These are phyloP conservation scores for Nakaseomyces uthaithaninus DNA, from an alignment of 1,139 yeast species.

Conservation along the genomic window DNA sequence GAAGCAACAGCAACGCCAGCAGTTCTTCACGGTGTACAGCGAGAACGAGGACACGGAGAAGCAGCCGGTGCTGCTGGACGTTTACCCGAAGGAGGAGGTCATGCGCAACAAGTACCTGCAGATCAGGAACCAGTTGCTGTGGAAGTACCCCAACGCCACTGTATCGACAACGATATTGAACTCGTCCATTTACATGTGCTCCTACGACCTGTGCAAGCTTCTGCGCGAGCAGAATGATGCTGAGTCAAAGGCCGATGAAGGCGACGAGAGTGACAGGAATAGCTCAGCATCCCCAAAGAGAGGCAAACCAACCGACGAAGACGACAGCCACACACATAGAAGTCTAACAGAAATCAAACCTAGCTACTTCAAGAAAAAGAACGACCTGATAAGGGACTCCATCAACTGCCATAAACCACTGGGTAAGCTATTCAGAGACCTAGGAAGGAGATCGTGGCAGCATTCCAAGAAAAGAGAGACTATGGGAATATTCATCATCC, in stretches of 20 bases:
- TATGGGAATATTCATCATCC: slow-evolving; percentile 56
- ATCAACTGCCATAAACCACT: slow-evolving; percentile 40
- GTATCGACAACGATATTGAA: slow-evolving; percentile 70
- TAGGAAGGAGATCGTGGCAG: slow-evolving; percentile 88
- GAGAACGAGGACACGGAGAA: slow-evolving; percentile 42
- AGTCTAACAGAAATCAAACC: slow-evolving; percentile 23
- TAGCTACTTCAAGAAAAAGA: slow-evolving; percentile 26
- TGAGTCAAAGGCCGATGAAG: slow-evolving; percentile 1
- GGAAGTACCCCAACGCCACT: slow-evolving; percentile 75
- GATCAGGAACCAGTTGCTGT: slow-evolving; percentile 76
- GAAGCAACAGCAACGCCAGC: slow-evolving; percentile 46
- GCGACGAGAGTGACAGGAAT: slow-evolving; percentile 5
- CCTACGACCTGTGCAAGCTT: slow-evolving; percentile 43
- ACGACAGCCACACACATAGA: slow-evolving; percentile 12
- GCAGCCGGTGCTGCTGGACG: slow-evolving; percentile 51
- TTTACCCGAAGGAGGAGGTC: slow-evolving; percentile 55
- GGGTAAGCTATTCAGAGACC: slow-evolving; percentile 68
- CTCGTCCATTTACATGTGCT: slow-evolving; percentile 75
- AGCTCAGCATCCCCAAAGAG: neutral
- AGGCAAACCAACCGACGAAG: slow-evolving; percentile 11
- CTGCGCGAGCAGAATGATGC: slow-evolving; percentile 19
- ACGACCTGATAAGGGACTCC: slow-evolving; percentile 30
- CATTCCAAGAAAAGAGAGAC: slow-evolving; percentile 55
- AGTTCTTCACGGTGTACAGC: slow-evolving; percentile 49
- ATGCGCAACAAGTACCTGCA: slow-evolving; percentile 61